Evolutionary conservation across 2,329 filamentous ascomycete species (phyloP).

Genomic region (Colletotrichum acutatum): DNA sequence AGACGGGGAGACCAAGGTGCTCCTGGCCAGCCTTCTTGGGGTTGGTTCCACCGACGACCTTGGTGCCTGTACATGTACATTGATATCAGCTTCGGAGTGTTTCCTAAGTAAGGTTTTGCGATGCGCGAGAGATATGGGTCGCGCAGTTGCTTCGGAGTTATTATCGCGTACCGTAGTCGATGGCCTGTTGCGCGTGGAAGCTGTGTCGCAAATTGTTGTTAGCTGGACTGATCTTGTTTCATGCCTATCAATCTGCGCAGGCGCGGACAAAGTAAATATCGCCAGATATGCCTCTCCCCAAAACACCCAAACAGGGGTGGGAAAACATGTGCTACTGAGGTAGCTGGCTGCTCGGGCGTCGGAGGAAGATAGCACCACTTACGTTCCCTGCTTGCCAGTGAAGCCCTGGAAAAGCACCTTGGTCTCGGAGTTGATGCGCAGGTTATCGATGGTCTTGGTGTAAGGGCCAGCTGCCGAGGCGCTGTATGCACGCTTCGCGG

Average conservation of each 20-base stretch:
- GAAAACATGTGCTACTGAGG: not conserved
- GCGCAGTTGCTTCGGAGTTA: conserved; percentile 17
- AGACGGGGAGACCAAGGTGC: conserved; percentile 93
- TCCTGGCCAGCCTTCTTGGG: conserved; percentile 95
- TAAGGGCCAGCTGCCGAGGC: conserved; percentile 75
- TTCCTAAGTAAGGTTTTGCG: not conserved
- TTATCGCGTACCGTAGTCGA: conserved; percentile 86
- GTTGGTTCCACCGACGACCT: conserved; percentile 98
- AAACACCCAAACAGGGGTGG: conserved; percentile 9
- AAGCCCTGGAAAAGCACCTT: conserved; percentile 98
- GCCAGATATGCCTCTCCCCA: not conserved
- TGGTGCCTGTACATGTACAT: conserved; percentile 75
- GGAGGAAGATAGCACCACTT: conserved; percentile 52
- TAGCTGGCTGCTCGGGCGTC: conserved; percentile 2
- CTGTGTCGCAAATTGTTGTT: conserved; percentile 56
- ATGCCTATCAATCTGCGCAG: not conserved
- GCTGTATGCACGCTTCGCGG: conserved; percentile 78
- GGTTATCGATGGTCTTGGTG: conserved; percentile 80
- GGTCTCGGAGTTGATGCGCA: conserved; percentile 92
- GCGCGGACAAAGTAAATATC: not conserved
- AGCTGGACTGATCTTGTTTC: conserved; percentile 1
- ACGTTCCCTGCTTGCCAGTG: conserved; percentile 97
- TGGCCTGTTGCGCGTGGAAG: conserved; percentile 97
- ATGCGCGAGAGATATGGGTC: not conserved
- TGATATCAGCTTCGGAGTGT: conserved; percentile 43